Evolutionary conservation across 75 land plant genomes (phyloP).

Genomic region (Ceratopteris richardii): DNA sequence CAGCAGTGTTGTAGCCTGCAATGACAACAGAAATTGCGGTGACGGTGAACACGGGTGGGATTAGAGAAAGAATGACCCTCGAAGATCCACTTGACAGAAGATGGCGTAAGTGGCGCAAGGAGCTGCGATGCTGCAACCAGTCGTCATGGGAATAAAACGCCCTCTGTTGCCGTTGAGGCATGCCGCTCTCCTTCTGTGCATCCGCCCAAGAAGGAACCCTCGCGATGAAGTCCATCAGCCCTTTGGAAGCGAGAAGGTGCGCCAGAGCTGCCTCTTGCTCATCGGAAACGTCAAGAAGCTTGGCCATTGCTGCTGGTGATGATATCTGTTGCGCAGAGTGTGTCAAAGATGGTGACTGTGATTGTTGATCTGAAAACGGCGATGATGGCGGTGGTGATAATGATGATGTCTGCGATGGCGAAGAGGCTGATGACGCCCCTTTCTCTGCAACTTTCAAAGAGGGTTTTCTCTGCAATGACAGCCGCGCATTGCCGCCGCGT

Average conservation of each 20-base stretch:
- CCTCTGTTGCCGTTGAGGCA: slow-evolving; percentile 35
- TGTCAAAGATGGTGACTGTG: too few relatives aligned
- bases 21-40: slow-evolving; percentile 23
- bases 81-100: slow-evolving; percentile 31
- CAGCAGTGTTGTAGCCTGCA: slow-evolving; percentile 21
- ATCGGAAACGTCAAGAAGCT: not conserved
- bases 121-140: slow-evolving; percentile 46
- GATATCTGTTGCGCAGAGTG: too few relatives aligned
- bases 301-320: too few relatives aligned
- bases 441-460: not conserved
- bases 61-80: slow-evolving; percentile 31
- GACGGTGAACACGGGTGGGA: slow-evolving; percentile 30
- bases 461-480: too few relatives aligned
- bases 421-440: not conserved
- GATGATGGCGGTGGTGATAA: too few relatives aligned
- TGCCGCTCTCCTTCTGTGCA: slow-evolving; percentile 31
- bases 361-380: too few relatives aligned
- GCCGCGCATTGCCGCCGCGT: too few relatives aligned
- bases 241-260: slow-evolving; percentile 3
- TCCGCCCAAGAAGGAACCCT: slow-evolving; percentile 31
- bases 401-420: too few relatives aligned
- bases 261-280: not conserved
- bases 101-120: slow-evolving; percentile 32
- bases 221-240: not conserved
- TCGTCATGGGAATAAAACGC: slow-evolving; percentile 33